phyloP scores from a whole-genome alignment of 1,139 yeast species.

The Zygosaccharomyces sapae region DNA sequence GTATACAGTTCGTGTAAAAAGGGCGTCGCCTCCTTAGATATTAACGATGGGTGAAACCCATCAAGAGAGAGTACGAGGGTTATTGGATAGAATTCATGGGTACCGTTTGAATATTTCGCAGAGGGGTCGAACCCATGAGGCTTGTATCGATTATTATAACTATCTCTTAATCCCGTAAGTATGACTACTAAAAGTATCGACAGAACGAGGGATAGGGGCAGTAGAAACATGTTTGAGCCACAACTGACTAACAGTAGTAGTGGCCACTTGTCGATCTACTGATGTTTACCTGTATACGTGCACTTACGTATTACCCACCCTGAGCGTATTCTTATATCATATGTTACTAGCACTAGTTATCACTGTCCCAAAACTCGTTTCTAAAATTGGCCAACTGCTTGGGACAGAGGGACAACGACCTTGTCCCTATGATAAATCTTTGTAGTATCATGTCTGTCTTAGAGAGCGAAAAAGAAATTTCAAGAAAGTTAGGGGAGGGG shows the following conservation, averaged over 20 bases:
- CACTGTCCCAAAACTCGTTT: no score
- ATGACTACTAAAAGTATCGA: not conserved
- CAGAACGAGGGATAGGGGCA: not conserved
- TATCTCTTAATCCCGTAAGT: not conserved
- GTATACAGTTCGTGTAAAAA: constrained; percentile 45
- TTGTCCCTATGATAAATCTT: not conserved
- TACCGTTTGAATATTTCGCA: constrained; percentile 53
- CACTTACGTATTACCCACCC: not conserved
- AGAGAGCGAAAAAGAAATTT: not conserved
- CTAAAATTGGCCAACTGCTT: no score
- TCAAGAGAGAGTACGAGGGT: constrained; percentile 76
- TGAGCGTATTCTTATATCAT: not conserved
- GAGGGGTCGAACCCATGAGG: constrained; percentile 28
- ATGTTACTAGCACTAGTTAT: no score
- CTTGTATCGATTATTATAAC: not conserved
- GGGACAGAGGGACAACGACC: not conserved
- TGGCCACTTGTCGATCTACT: not conserved
- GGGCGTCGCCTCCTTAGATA: constrained; percentile 67
- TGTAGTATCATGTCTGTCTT: not conserved
- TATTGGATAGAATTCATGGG: constrained; percentile 69
- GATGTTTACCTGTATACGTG: not conserved
- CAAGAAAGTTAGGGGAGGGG: not conserved
- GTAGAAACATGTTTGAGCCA: not conserved
- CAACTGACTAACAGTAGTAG: no score
- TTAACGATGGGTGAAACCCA: constrained; percentile 89